Evolutionary conservation across 805 yeast species (phyloP).

Genomic region (Pichia sporocuriosa): DNA sequence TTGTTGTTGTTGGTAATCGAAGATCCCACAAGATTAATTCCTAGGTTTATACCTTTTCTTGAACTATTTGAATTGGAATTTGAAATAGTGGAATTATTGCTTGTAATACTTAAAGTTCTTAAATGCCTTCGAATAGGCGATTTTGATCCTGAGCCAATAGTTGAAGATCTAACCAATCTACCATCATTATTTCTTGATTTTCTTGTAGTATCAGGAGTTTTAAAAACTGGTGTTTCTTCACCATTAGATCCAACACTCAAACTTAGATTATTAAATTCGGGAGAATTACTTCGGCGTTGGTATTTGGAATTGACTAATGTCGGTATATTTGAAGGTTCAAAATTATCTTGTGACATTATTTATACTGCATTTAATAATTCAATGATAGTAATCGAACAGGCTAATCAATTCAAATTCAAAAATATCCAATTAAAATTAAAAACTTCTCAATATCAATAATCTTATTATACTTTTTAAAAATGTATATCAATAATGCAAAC

Average conservation of each 20-base stretch:
- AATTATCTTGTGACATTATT: slow-evolving; percentile 1
- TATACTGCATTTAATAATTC: no score
- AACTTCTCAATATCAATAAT: no score
- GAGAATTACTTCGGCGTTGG: not conserved
- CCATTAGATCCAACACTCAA: not conserved
- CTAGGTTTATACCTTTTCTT: slow-evolving; percentile 28
- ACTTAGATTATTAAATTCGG: not conserved
- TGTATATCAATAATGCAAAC: no score
- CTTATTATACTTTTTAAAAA: no score
- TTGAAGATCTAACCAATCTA: slow-evolving; percentile 14
- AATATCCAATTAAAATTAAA: no score
- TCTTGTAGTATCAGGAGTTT: slow-evolving; percentile 4
- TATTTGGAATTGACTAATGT: no score
- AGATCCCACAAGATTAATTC: slow-evolving; percentile 24
- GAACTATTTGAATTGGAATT: slow-evolving; percentile 11
- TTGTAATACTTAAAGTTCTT: slow-evolving; percentile 20
- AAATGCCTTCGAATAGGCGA: slow-evolving; percentile 16
- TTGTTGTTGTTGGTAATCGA: not conserved
- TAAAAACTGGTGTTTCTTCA: not conserved
- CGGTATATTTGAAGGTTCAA: no score
- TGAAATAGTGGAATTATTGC: slow-evolving; percentile 12
- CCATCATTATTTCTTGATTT: not conserved
- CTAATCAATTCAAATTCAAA: no score
- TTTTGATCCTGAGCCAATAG: slow-evolving; percentile 12
- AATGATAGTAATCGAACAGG: no score